phyloP scores from a whole-genome alignment of 768 basidiomycete genomes.

The Xerocomellus chrysenteron region DNA sequence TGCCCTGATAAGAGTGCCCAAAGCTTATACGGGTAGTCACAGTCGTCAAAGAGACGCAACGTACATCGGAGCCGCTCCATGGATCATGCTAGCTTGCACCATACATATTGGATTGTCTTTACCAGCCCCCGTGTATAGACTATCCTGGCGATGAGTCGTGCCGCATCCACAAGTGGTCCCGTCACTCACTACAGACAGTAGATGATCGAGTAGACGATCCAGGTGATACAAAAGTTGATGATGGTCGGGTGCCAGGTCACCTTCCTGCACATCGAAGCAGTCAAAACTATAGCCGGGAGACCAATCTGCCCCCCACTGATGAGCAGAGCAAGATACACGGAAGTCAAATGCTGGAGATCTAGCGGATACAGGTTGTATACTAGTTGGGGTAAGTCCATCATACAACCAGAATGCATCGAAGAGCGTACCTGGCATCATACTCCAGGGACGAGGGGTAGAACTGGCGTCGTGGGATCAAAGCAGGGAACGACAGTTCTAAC shows the following conservation, averaged over 20 bases:
- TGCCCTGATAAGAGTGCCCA: slow-evolving; percentile 33
- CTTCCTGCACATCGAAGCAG: slow-evolving; percentile 43
- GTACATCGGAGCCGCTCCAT: slow-evolving; percentile 55
- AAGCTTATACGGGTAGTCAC: background rate
- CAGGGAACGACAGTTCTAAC: background rate
- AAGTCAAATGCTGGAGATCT: slow-evolving; percentile 31
- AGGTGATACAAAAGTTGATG: slow-evolving; percentile 57
- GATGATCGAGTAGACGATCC: slow-evolving; percentile 54
- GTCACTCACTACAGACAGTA: slow-evolving; percentile 51
- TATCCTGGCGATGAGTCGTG: slow-evolving; percentile 18
- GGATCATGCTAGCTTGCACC: slow-evolving; percentile 51
- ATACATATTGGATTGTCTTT: slow-evolving; percentile 39
- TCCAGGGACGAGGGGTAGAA: background rate
- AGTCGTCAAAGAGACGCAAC: slow-evolving; percentile 16
- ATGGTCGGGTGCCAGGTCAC: slow-evolving; percentile 49
- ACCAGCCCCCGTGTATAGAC: slow-evolving; percentile 33
- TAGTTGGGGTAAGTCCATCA: background rate
- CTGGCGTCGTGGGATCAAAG: background rate
- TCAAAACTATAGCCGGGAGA: slow-evolving; percentile 48
- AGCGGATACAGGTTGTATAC: slow-evolving; percentile 11
- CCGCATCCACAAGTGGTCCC: background rate
- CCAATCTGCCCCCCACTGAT: slow-evolving; percentile 53
- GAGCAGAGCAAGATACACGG: slow-evolving; percentile 47
- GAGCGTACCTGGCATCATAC: slow-evolving; percentile 19
- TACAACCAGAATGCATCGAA: background rate